Percentiles rank a stretch among this genome's conserved stretches.
Evolutionary conservation across 1,284 basidiomycete species (phyloP).

Genomic region (Amanita bisporigera): DNA sequence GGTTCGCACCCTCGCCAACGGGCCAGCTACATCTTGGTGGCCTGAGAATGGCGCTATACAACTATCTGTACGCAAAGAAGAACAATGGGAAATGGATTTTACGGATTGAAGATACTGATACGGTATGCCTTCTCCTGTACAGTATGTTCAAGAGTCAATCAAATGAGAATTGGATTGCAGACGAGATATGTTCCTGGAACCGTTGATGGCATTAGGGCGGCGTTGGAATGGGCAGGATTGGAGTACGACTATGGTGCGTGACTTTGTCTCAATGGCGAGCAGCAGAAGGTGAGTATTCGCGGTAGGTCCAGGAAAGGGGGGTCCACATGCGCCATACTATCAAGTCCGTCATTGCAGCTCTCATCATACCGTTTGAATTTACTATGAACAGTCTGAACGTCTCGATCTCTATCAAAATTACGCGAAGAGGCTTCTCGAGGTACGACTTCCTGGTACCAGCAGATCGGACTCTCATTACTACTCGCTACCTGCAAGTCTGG

Average conservation of each 20-base stretch:
- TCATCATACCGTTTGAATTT: neutral
- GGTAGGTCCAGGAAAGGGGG: constrained; percentile 78
- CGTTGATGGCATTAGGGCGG: constrained; percentile 78
- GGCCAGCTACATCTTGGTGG: constrained; percentile 95
- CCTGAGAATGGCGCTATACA: constrained; percentile 95
- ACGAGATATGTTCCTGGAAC: constrained; percentile 82
- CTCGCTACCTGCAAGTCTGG: constrained; percentile 59
- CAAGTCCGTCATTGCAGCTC: constrained; percentile 57
- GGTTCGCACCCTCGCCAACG: constrained; percentile 98
- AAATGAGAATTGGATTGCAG: constrained; percentile 48
- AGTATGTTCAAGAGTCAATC: neutral
- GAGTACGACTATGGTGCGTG: constrained; percentile 86
- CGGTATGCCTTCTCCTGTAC: constrained; percentile 54
- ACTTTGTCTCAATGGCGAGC: neutral
- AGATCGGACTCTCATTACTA: neutral
- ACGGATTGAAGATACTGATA: constrained; percentile 95
- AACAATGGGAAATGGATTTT: constrained; percentile 88
- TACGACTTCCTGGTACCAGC: constrained; percentile 36
- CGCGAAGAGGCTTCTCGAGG: constrained; percentile 76
- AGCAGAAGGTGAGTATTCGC: constrained; percentile 11
- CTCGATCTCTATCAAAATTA: constrained; percentile 84
- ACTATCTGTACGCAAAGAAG: constrained; percentile 86
- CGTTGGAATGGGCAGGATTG: constrained; percentile 92
- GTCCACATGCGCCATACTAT: constrained; percentile 79
- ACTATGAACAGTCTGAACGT: constrained; percentile 75